Base-by-base conservation (phyloP, 148 eudicot species). In the Diospyros kaki region DNA sequence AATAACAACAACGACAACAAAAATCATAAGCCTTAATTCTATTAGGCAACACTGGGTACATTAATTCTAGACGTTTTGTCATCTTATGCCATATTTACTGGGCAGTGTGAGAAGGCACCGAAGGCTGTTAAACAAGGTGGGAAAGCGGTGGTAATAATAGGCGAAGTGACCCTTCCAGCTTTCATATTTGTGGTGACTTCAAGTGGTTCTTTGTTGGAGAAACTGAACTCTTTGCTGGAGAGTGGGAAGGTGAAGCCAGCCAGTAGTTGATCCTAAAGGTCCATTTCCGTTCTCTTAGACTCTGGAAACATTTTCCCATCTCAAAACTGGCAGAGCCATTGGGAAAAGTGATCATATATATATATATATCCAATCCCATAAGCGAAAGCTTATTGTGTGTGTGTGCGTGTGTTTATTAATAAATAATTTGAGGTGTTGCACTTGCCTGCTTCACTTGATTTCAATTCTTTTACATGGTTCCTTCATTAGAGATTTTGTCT, bases 41-140 rank as follows among this genome's bases (percentile, higher is more conserved):
- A 28, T 28, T 28, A 28, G 28, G 28, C 28, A 28, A 28, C 28
- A 28, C 0, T 28, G 0, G 28, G 28, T 28, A 28, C 28, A 28
- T 28, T 28, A 28, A 28, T 0, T 1, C 28, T 28, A 28, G 28
- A 28, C 28, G 28, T 9, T 2, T 28, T 3, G 1, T n/a, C 15
- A 40, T 75, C 4, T n/a, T 61, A 61, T 14, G 9, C 28, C 28
- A 48, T 65, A 77, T 62, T 39, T 71, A 78, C 87, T 89, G 93
- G 96, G 18, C 89, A 91, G 71, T 87, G 93, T 0, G 97, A 95
- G 14, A 95, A 76, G 78, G 86, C 96, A 0, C 88, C 79, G 41
- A 92, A 95, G 83, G 96, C 79, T 9, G 87, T 92, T 68, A 92
- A 95, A 75, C 96, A 90, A 83, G 94, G 97, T 2, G 98, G 98